phyloP scores from a whole-genome alignment of 164 flowering plant species.

The Dillenia turbinata region DNA sequence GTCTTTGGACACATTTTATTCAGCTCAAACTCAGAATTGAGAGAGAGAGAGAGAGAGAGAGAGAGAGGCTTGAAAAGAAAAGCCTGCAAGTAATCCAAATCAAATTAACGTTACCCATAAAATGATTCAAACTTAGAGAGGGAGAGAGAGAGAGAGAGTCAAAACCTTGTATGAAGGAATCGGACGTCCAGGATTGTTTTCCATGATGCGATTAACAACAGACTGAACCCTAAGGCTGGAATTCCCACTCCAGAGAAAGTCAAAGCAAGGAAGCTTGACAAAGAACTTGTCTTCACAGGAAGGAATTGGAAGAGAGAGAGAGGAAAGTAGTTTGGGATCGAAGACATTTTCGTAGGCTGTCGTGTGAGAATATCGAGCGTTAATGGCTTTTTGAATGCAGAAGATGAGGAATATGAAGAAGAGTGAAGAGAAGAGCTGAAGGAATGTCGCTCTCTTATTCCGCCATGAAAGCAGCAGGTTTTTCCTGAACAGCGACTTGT shows the following conservation, averaged over 20 bases:
- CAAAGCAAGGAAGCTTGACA: constrained; percentile 64
- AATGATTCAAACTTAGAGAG: too few species aligned
- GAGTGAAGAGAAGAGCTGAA: constrained; percentile 75
- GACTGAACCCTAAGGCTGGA: constrained; percentile 27
- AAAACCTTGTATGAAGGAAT: constrained; percentile 69
- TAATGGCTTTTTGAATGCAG: constrained; percentile 59
- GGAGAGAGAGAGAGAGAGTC: too few species aligned
- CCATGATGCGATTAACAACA: constrained; percentile 56
- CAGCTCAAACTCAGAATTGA: not conserved
- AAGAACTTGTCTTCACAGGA: constrained; percentile 81
- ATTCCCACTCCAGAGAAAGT: constrained; percentile 90
- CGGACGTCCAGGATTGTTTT: constrained; percentile 80
- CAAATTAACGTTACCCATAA: too few species aligned
- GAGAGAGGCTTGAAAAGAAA: too few species aligned
- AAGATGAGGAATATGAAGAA: constrained; percentile 87
- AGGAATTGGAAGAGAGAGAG: constrained; percentile 39
- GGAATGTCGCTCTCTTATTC: constrained; percentile 54
- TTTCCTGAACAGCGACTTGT: constrained; percentile 54
- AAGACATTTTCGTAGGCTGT: constrained; percentile 31
- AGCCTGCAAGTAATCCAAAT: too few species aligned
- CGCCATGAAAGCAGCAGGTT: constrained; percentile 83
- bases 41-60: too few species aligned
- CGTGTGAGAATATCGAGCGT: constrained; percentile 39
- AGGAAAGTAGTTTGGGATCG: constrained; percentile 36
- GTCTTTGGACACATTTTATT: not conserved